Conservation (phyloP, 1,284 basidiomycete species). For the Pseudozyma tsukubaensis region DNA sequence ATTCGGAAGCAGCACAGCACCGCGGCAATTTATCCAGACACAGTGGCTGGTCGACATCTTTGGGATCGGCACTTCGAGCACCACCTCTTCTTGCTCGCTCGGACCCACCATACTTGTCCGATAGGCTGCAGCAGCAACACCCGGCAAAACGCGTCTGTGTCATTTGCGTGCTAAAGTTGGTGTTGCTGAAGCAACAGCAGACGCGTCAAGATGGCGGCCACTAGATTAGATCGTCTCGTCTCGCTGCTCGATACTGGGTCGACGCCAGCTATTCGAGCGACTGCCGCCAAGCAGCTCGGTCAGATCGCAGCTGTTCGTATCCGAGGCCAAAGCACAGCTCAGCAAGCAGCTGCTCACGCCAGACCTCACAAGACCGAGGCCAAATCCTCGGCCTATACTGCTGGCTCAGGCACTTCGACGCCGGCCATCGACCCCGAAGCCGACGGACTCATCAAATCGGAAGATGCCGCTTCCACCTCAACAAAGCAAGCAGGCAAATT, state of each 20-base stretch:
- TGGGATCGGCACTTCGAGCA: too few species aligned
- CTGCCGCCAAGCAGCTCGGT: slow-evolving; percentile 91
- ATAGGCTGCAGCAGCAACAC: too few species aligned
- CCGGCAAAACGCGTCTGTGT: too few species aligned
- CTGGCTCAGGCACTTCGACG: slow-evolving; percentile 38
- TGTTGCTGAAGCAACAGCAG: neutral
- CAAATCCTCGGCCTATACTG: slow-evolving; percentile 3
- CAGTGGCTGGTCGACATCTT: too few species aligned
- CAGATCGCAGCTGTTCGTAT: slow-evolving; percentile 77
- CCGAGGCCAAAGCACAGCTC: slow-evolving; percentile 68
- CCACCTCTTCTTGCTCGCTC: too few species aligned
- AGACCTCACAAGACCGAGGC: slow-evolving; percentile 15
- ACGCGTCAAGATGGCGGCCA: slow-evolving; percentile 41
- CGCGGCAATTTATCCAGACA: too few species aligned
- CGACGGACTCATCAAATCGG: slow-evolving; percentile 35
- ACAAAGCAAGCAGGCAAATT: slow-evolving; percentile 28
- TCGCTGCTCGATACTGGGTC: slow-evolving; percentile 90
- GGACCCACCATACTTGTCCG: too few species aligned
- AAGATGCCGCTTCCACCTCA: slow-evolving; percentile 20
- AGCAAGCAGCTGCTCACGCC: slow-evolving; percentile 29
- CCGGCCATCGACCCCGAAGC: slow-evolving; percentile 39
- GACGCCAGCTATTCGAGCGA: slow-evolving; percentile 83
- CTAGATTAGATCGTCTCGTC: slow-evolving; percentile 84
- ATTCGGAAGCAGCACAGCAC: too few species aligned
- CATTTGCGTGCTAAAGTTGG: too few species aligned